These are phyloP conservation scores for Nepenthes gracilis DNA, from an alignment of 148 eudicot genomes.

Conservation along the genomic window DNA sequence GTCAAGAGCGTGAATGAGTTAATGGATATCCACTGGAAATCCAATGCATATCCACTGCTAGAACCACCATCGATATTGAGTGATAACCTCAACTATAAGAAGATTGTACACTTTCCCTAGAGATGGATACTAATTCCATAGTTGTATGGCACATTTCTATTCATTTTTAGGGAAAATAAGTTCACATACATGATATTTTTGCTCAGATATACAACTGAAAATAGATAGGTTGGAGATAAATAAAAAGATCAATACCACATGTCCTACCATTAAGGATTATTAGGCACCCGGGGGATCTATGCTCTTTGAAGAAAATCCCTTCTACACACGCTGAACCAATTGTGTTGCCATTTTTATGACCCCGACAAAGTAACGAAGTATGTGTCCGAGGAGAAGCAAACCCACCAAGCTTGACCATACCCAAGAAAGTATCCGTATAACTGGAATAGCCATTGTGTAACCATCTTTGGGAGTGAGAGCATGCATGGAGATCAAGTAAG, in stretches of 20 bases:
- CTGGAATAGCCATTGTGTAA: background rate
- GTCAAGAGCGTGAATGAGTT: too few relatives aligned
- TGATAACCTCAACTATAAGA: too few relatives aligned
- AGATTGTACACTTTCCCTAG: background rate
- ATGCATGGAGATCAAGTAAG: background rate
- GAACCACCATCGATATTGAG: too few relatives aligned
- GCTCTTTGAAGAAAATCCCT: background rate
- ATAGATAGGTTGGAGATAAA: too few relatives aligned
- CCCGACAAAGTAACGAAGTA: background rate
- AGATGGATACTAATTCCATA: too few relatives aligned
- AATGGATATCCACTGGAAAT: too few relatives aligned
- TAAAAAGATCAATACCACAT: too few relatives aligned
- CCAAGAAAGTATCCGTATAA: background rate
- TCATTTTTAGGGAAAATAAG: too few relatives aligned
- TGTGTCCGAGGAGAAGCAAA: background rate
- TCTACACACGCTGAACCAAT: background rate
- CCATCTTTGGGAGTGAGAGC: background rate
- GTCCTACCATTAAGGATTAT: too few relatives aligned
- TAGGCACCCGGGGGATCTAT: background rate
- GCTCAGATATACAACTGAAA: too few relatives aligned
- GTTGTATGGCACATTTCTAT: too few relatives aligned
- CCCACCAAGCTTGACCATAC: background rate
- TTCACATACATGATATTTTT: background rate
- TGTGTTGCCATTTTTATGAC: background rate
- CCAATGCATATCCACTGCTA: too few relatives aligned